These are phyloP conservation scores for Myxozyma sirexii DNA, from an alignment of 805 yeast genomes.

Conservation along the genomic window DNA sequence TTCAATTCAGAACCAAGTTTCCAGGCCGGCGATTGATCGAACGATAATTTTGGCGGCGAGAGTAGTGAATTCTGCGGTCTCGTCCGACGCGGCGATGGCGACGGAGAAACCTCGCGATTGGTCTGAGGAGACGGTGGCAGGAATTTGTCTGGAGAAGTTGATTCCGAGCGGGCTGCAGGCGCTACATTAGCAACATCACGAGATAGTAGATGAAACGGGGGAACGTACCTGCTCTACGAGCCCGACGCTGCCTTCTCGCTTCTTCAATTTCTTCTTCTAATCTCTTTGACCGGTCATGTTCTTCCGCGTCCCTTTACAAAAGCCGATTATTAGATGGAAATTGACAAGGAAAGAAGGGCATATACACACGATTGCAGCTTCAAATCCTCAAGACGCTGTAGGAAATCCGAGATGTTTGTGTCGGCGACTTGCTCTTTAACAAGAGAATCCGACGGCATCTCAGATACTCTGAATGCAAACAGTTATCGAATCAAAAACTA, in stretches of 20 bases:
- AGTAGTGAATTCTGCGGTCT: not conserved
- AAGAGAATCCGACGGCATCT: slow-evolving; percentile 3
- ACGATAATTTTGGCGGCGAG: not conserved
- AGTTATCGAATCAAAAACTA: no score
- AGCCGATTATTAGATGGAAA: not conserved
- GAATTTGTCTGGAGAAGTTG: not conserved
- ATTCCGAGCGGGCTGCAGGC: slow-evolving; percentile 13
- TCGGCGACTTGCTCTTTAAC: not conserved
- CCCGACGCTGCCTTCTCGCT: slow-evolving; percentile 21
- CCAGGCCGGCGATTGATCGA: not conserved
- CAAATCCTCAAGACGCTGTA: slow-evolving; percentile 16
- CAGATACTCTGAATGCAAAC: no score
- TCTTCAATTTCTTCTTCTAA: slow-evolving; percentile 30
- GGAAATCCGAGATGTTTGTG: slow-evolving; percentile 12
- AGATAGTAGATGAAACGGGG: not conserved
- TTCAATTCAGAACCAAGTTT: not conserved
- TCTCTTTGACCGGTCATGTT: slow-evolving; percentile 10
- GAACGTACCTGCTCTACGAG: slow-evolving; percentile 25
- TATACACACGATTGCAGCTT: slow-evolving; percentile 6
- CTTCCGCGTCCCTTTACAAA: slow-evolving; percentile 4
- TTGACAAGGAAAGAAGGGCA: not conserved
- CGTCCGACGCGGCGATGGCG: not conserved
- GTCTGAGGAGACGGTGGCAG: not conserved
- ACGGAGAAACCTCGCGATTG: not conserved
- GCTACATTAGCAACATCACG: not conserved